Evolutionary conservation across 495 filamentous ascomycete species (phyloP).

Genomic region (Neurospora terricola): DNA sequence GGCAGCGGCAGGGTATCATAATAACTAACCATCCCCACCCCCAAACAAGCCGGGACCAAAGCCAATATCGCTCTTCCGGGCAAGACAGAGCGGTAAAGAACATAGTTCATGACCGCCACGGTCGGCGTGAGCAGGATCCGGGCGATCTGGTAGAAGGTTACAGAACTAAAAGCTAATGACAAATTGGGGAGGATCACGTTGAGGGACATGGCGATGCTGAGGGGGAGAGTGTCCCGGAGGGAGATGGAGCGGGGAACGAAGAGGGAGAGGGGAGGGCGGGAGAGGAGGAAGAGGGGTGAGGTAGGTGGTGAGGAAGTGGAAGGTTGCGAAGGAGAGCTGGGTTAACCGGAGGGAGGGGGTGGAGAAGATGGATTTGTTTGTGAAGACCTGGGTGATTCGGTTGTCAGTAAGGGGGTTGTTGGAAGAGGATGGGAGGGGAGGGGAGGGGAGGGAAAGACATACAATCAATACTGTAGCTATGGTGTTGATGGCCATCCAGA

Average conservation of each 20-base stretch:
- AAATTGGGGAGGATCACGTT: constrained; percentile 71
- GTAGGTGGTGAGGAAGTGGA: constrained; percentile 65
- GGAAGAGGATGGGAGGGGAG: neutral
- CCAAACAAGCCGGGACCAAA: constrained; percentile 54
- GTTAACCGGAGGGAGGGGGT: constrained; percentile 53
- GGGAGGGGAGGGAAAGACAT: constrained; percentile 11
- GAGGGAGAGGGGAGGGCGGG: constrained; percentile 46
- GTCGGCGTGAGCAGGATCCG: constrained; percentile 61
- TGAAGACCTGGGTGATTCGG: constrained; percentile 50
- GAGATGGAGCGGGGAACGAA: constrained; percentile 48
- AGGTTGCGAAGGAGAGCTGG: constrained; percentile 60
- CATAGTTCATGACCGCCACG: constrained; percentile 56
- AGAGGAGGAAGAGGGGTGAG: constrained; percentile 54
- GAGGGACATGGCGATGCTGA: constrained; percentile 56
- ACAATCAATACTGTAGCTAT: constrained; percentile 54
- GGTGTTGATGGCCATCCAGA: constrained; percentile 51
- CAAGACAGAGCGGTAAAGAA: constrained; percentile 51
- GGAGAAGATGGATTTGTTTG: constrained; percentile 67
- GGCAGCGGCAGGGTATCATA: constrained; percentile 47
- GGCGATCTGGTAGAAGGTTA: constrained; percentile 68
- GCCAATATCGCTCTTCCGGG: constrained; percentile 44
- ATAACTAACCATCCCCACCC: constrained; percentile 61
- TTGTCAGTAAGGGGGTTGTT: constrained; percentile 5
- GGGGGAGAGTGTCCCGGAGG: constrained; percentile 50
- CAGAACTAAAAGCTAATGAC: constrained; percentile 58